Evolutionary conservation across 202 grass and related monocot species (phyloP), one percentile per base, ranked within the genome.

Genomic region (Brachypodium distachyon): DNA sequence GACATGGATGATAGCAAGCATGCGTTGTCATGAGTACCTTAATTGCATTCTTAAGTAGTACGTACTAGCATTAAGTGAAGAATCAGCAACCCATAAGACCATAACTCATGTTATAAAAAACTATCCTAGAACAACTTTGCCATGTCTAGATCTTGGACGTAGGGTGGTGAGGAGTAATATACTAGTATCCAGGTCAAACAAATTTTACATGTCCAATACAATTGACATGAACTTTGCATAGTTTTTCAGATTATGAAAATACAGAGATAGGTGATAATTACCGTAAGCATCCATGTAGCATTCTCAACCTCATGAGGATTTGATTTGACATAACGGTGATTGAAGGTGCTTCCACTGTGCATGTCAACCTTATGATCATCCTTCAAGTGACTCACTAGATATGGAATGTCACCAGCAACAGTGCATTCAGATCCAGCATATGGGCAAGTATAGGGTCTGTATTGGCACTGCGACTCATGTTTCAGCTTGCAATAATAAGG

Each of bases 321-420:
- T 77, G 91, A 87, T 74, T 95, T 98, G 13, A 98, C 95, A 78
- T 98, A 98, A 22, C 95, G 89, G 70, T 98, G 95, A 64, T 94
- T 98, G 75, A 98, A 98, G 38, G 89, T 90, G 82, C 91, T 92
- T 80, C 95, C 95, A 62, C 64, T 94, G 80, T 95, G 95, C 95
- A 98, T 98, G 74, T 98, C 95, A 52, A 98, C 95, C 81, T 98
- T 98, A 77, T 98, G 96, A 86, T 95, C 96, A 68, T 95, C 96
- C 81, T 94, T 98, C 72, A 98, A 73, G 53, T 98, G 96, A 62
- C 67, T 87, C 66, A 98, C 96, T 76, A 98, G 82, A 73, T 85
- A 95, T 19, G 89, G 61, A 80, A 98, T 88, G 78, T 90, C 91
- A 83, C 96, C 96, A 58, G 89, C 49, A 46, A 95, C 89, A 40